phyloP scores from a whole-genome alignment of 2,329 filamentous ascomycete genomes.

The Colletotrichum cereale region DNA sequence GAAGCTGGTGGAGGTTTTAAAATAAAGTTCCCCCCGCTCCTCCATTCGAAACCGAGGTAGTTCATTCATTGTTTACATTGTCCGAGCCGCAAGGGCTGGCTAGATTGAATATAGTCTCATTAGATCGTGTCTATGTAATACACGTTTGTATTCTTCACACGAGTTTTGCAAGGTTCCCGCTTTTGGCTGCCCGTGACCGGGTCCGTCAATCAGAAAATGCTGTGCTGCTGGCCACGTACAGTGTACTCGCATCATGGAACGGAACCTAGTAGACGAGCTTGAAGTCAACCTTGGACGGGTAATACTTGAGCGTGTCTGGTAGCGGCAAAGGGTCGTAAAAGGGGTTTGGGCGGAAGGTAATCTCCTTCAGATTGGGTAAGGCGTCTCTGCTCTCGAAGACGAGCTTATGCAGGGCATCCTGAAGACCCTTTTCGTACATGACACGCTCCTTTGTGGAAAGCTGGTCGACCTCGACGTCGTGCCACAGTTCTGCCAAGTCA shows the following conservation, averaged over 20 bases:
- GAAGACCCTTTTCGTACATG: slow-evolving; percentile 48
- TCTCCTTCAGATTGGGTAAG: slow-evolving; percentile 30
- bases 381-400: slow-evolving; percentile 43
- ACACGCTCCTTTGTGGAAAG: slow-evolving; percentile 15
- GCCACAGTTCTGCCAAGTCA: slow-evolving; percentile 36
- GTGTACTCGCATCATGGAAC: too few species aligned
- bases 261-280: slow-evolving; percentile 26
- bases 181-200: background rate
- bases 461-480: slow-evolving; percentile 31
- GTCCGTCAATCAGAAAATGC: background rate
- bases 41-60: background rate
- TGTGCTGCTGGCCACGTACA: background rate
- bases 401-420: slow-evolving; percentile 48
- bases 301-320: slow-evolving; percentile 21
- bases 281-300: slow-evolving; percentile 18
- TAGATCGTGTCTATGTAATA: background rate
- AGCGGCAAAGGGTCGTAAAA: slow-evolving; percentile 32
- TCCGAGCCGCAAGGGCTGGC: background rate
- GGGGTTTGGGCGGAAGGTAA: slow-evolving; percentile 35
- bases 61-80: background rate
- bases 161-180: background rate
- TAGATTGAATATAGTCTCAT: background rate
- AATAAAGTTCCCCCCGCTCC: background rate
- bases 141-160: background rate
- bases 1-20: slow-evolving; percentile 21